A percentile compares a stretch with the other conserved stretches of the same genome.
These are phyloP conservation scores for Sphaerulina vaccinii DNA, from an alignment of 2,329 filamentous ascomycete genomes.

Conservation along the genomic window DNA sequence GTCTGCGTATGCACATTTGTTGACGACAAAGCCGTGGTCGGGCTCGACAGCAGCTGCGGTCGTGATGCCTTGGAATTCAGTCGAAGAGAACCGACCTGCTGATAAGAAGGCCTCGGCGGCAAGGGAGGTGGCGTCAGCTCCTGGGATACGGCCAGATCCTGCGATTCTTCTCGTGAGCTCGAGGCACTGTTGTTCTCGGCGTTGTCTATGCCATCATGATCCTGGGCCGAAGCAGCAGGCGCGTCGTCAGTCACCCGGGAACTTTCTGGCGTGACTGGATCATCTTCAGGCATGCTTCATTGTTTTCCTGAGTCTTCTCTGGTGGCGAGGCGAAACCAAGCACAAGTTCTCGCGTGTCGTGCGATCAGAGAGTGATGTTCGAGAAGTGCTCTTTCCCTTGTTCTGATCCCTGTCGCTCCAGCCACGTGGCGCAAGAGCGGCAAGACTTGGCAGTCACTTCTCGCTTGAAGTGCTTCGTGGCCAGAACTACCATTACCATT, in stretches of 20 bases:
- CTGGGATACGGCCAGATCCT: conserved; percentile 25
- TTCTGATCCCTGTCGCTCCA: no score
- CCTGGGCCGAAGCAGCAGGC: not conserved
- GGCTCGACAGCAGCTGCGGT: conserved; percentile 56
- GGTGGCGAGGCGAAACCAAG: not conserved
- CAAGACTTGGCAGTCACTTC: no score
- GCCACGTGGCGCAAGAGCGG: no score
- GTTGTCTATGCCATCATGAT: not conserved
- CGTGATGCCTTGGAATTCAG: conserved; percentile 37
- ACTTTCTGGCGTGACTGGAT: conserved; percentile 11
- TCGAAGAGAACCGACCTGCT: conserved; percentile 32
- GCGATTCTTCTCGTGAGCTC: not conserved
- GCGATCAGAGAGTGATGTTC: not conserved
- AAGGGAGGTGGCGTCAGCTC: conserved; percentile 40
- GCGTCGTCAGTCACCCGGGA: conserved; percentile 5
- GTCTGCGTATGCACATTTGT: conserved; percentile 76
- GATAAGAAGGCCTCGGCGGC: conserved; percentile 36
- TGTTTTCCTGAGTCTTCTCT: not conserved
- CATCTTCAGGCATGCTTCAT: conserved; percentile 26
- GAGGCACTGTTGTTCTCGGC: not conserved
- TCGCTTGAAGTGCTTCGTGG: no score
- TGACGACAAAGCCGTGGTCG: conserved; percentile 82
- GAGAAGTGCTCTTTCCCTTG: not conserved
- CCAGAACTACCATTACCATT: no score
- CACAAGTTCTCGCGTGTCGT: not conserved